Conservation (phyloP, 176 grass and related monocot genomes). For the Zizania latifolia region DNA sequence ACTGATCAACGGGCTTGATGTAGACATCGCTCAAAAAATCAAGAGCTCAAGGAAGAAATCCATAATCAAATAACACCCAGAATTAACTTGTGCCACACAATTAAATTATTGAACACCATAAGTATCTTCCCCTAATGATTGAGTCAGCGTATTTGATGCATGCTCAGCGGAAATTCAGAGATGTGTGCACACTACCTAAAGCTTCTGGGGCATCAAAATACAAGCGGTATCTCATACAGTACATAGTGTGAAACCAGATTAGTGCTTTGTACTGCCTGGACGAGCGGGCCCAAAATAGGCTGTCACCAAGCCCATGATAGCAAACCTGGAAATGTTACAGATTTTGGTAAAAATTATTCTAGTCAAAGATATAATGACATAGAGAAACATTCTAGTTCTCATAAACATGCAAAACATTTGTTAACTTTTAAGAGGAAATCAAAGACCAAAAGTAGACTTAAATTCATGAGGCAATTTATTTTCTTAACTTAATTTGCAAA, state of each 20-base stretch:
- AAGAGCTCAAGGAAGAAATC: not conserved
- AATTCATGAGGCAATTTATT: not conserved
- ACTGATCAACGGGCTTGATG: constrained; percentile 5
- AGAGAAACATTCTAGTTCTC: not conserved
- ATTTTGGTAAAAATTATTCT: not conserved
- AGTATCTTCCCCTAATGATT: not conserved
- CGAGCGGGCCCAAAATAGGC: constrained; percentile 80
- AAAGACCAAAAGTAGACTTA: not conserved
- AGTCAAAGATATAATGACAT: not conserved
- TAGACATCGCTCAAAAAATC: not conserved
- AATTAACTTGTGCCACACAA: not conserved
- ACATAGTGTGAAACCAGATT: constrained; percentile 1
- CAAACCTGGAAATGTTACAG: constrained; percentile 63
- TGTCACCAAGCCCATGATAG: constrained; percentile 88
- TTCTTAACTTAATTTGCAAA: not conserved
- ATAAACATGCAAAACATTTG: not conserved
- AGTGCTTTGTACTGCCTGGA: constrained; percentile 44
- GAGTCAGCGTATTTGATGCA: not conserved
- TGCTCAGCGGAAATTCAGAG: not conserved
- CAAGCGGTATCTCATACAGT: not conserved
- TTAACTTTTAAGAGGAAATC: not conserved
- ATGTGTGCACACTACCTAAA: not conserved
- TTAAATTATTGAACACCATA: constrained; percentile 17
- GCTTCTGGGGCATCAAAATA: not conserved
- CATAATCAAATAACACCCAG: not conserved